Conservation (phyloP, 495 filamentous ascomycete genomes). For the Recurvomyces mirabilis region DNA sequence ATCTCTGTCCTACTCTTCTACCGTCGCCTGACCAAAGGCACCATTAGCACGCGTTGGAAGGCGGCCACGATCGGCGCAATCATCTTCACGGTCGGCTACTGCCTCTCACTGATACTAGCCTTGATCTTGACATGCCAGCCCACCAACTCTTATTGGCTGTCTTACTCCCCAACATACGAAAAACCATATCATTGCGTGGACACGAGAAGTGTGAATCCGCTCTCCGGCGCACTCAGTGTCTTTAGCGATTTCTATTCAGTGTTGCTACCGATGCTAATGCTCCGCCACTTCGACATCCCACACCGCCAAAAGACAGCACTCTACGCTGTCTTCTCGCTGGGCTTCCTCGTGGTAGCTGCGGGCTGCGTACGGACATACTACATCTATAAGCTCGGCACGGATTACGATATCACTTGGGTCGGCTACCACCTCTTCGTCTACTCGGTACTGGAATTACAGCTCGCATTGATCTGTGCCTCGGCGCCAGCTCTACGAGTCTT, state of each 20-base stretch:
- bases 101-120: constrained; percentile 18
- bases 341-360: constrained; percentile 11
- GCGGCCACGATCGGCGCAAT: constrained; percentile 18
- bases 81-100: constrained; percentile 14
- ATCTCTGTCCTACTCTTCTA: constrained; percentile 26
- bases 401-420: constrained; percentile 10
- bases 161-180: constrained; percentile 9
- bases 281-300: constrained; percentile 15
- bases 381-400: constrained; percentile 3
- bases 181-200: constrained; percentile 17
- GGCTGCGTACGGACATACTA: constrained; percentile 13
- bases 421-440: constrained; percentile 11
- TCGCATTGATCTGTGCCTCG: constrained; percentile 27
- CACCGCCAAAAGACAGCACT: constrained; percentile 8
- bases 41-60: constrained; percentile 14
- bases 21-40: constrained; percentile 21
- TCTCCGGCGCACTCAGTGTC: constrained; percentile 17
- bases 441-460: constrained; percentile 22
- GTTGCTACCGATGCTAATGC: constrained; percentile 20
- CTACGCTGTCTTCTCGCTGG: constrained; percentile 11
- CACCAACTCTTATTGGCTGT: constrained; percentile 22
- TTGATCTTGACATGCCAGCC: constrained; percentile 24
- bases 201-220: constrained; percentile 15
- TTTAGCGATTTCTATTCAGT: constrained; percentile 26
- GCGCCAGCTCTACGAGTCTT: constrained; percentile 27